These are phyloP conservation scores for Saksenaea vasiformis DNA, from an alignment of 371 early-diverging fungal species.

Conservation along the genomic window DNA sequence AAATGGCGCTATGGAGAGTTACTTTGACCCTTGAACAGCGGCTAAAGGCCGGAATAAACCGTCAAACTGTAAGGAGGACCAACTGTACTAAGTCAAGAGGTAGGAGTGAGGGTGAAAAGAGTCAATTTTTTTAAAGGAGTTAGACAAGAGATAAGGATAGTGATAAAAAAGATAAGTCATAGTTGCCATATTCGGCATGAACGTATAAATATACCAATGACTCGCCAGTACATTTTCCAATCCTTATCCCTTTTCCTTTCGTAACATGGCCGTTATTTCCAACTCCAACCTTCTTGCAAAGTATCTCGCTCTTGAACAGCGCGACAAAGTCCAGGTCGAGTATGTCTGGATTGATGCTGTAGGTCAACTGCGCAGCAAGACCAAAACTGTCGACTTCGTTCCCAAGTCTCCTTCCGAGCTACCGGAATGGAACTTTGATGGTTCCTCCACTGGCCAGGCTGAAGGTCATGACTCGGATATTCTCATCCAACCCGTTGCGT, in stretches of 20 bases:
- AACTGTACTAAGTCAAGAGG: not conserved
- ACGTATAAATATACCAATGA: not conserved
- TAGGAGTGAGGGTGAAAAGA: not conserved
- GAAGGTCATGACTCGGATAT: conserved; percentile 49
- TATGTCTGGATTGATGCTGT: conserved; percentile 57
- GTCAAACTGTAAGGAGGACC: not conserved
- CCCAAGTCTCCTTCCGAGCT: conserved; percentile 42
- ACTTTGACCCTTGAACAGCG: not conserved
- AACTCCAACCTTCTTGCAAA: conserved; percentile 37
- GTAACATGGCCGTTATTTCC: conserved; percentile 22
- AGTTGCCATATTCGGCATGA: not conserved
- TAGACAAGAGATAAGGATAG: conserved; percentile 1
- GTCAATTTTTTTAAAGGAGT: not conserved
- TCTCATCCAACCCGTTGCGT: conserved; percentile 47
- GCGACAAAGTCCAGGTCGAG: conserved; percentile 45
- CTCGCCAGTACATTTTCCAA: not conserved
- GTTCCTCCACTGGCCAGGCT: conserved; percentile 55
- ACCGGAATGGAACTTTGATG: conserved; percentile 57
- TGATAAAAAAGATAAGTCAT: not conserved
- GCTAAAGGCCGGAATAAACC: not conserved
- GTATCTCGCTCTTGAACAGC: conserved; percentile 46
- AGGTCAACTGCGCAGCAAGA: conserved; percentile 36
- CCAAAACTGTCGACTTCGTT: conserved; percentile 40
- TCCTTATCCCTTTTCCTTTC: conserved; percentile 7
- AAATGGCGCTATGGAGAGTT: not conserved